phyloP scores from a whole-genome alignment of 352 stramenopile species.

The Saprolegnia diclina region DNA sequence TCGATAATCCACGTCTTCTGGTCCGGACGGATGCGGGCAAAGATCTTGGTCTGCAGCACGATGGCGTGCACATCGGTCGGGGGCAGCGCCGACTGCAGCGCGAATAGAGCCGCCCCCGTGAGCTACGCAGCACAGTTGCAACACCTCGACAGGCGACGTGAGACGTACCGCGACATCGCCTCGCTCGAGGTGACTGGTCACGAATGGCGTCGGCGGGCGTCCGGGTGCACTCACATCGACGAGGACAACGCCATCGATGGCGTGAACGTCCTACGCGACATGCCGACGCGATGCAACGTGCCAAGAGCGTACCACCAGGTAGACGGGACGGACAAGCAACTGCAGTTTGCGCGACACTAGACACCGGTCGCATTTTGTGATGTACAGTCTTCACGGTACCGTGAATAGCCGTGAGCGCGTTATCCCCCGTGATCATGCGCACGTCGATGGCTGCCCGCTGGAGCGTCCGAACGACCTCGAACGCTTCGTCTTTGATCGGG shows the following conservation, averaged over 20 bases:
- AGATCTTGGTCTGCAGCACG: constrained; percentile 16
- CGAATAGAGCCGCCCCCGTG: constrained; percentile 21
- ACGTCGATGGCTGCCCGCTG: constrained; percentile 51
- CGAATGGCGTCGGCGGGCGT: background rate
- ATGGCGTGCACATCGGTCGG: constrained; percentile 3
- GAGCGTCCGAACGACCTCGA: constrained; percentile 60
- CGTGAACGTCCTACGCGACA: background rate
- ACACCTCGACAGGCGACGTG: background rate
- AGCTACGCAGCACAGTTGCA: background rate
- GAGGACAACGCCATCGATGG: background rate
- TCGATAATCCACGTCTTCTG: constrained; percentile 27
- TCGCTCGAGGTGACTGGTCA: background rate
- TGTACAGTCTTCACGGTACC: constrained; percentile 8
- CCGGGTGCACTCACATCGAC: background rate
- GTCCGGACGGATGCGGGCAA: constrained; percentile 28
- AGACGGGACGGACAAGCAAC: background rate
- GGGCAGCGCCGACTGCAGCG: constrained; percentile 1
- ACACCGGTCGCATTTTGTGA: background rate
- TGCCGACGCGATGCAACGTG: background rate
- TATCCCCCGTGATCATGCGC: constrained; percentile 80
- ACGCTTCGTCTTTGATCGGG: constrained; percentile 62
- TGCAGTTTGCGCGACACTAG: background rate
- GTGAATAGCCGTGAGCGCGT: constrained; percentile 46
- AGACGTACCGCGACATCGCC: background rate
- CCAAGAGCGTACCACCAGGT: background rate